Conservation (phyloP, 805 yeast genomes). For the Candida awuae region DNA sequence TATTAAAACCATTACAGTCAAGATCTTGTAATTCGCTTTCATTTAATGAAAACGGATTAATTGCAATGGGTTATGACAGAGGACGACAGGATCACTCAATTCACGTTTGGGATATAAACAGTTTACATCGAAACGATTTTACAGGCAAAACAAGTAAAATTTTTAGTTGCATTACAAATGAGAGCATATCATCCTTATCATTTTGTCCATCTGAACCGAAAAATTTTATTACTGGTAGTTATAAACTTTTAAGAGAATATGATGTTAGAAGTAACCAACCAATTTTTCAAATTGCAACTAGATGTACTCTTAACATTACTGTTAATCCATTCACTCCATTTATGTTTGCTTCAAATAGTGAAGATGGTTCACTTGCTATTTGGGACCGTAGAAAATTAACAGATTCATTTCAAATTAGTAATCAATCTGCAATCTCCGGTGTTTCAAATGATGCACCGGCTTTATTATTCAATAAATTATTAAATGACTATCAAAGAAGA, state of each 20-base stretch:
- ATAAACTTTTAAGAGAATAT: conserved; percentile 68
- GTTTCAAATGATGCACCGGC: conserved; percentile 41
- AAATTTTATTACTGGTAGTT: conserved; percentile 62
- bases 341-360: conserved; percentile 67
- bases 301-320: conserved; percentile 58
- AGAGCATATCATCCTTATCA: conserved; percentile 58
- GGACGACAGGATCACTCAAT: conserved; percentile 69
- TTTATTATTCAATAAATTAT: conserved; percentile 50
- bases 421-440: conserved; percentile 9
- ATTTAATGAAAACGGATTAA: conserved; percentile 53
- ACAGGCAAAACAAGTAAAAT: conserved; percentile 39
- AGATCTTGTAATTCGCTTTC: conserved; percentile 72
- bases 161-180: conserved; percentile 58
- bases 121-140: conserved; percentile 37
- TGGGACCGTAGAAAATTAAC: conserved; percentile 69
- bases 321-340: conserved; percentile 61
- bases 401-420: conserved; percentile 13
- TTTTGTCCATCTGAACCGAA: conserved; percentile 54
- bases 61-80: conserved; percentile 76
- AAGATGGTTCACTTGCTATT: conserved; percentile 75
- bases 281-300: conserved; percentile 65
- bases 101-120: conserved; percentile 63
- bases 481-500: conserved; percentile 52
- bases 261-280: conserved; percentile 64
- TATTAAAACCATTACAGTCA: conserved; percentile 52